phyloP scores from a whole-genome alignment of 2,329 filamentous ascomycete genomes.

The Zasmidium citrigriseum region DNA sequence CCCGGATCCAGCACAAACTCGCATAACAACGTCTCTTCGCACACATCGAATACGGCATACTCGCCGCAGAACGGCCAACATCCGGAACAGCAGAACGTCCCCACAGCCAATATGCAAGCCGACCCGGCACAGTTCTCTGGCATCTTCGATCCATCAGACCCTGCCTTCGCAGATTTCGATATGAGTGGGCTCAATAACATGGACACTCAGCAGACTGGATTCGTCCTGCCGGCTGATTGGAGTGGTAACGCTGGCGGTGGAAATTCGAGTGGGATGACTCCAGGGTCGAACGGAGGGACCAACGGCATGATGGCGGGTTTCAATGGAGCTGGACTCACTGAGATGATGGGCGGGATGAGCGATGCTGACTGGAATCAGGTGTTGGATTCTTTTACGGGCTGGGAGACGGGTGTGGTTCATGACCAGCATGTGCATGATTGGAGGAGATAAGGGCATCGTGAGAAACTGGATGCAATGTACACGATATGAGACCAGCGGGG shows the following conservation, averaged over 20 bases:
- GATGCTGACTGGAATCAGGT: constrained; percentile 35
- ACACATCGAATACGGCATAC: constrained; percentile 30
- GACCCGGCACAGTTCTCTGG: constrained; percentile 7
- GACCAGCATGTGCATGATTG: constrained; percentile 6
- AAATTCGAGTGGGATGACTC: constrained; percentile 10
- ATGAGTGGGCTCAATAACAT: constrained; percentile 19
- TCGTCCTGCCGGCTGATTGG: constrained; percentile 23
- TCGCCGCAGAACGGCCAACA: constrained; percentile 27
- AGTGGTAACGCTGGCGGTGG: constrained; percentile 5
- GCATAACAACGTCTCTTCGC: constrained; percentile 27
- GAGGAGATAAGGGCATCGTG: neutral
- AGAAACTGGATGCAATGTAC: neutral
- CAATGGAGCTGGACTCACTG: constrained; percentile 14
- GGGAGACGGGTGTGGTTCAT: constrained; percentile 22
- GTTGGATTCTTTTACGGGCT: constrained; percentile 27
- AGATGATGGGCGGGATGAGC: constrained; percentile 30
- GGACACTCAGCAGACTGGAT: constrained; percentile 21
- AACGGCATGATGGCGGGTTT: constrained; percentile 19
- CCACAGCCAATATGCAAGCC: constrained; percentile 1
- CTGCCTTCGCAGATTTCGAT: constrained; percentile 24
- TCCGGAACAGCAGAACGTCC: neutral
- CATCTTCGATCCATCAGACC: constrained; percentile 17
- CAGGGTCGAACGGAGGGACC: constrained; percentile 8
- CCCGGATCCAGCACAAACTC: constrained; percentile 30
- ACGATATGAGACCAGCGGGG: neutral